Base-by-base conservation (phyloP, 2,329 filamentous ascomycete genomes). In the Penicillium palitans region DNA sequence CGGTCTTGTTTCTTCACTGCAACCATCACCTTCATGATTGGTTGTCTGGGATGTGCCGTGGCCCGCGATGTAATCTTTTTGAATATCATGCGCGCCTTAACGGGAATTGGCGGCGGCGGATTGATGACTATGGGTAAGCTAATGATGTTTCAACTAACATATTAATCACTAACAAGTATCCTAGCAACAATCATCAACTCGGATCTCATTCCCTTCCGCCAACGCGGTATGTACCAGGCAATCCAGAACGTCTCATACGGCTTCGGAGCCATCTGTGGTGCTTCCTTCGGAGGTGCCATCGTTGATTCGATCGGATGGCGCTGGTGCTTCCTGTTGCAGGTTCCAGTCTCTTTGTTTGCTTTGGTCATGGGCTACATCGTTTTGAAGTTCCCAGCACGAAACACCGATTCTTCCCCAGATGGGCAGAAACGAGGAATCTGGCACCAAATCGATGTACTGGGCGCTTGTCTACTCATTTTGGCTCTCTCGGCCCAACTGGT, bases 161-260 rank as follows among this genome's bases (percentile, higher is more conserved):
- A 19, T 27, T 8, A 9, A 19, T 21, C 9, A 1, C 29, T 39
- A 13, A 33, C 19, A 9, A 45, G 4, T 21, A 21, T 15, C 19
- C 21, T 24, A 76, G 74, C 84, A 2, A 85, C 81, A 6, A 90
- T 92, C 55, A 85, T 91, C 61, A 85, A 87, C 19, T 89, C 87
- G 57, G 89, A 92, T 71, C 75, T 91, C 48, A 88, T 93, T 37
- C 87, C 87, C 1, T 89, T 92, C 62, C 84, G 89, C 76, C 87
- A 79, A 61, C 80, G 90, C n/a, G 88, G 89, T 4, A 83, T 83
- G 4, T 93, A 90, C 65, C 90, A 93, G 70, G 87, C 87, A 15
- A 65, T 70, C 10, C 84, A 87, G 62, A 88, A 88, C 58, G 82
- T 79, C 17, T 78, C 87, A 35, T 82, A 83, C 58, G 86, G 86